Evolutionary conservation across 2,329 filamentous ascomycete species (phyloP), one percentile per base, ranked within the genome.

Genomic region (Amauroascus verrucosus): DNA sequence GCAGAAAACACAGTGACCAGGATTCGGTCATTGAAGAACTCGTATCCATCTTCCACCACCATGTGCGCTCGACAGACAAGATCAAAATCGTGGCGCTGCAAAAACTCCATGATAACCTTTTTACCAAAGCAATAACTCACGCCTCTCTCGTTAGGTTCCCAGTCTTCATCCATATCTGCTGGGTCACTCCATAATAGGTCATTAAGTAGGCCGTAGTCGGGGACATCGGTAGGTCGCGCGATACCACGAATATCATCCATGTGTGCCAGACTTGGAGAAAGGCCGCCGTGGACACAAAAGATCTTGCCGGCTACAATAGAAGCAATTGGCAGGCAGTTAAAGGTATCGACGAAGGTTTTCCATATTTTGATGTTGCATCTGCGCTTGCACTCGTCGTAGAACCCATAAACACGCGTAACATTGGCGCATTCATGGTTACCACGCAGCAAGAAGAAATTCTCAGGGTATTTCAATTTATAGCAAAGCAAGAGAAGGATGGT

Each of bases 201-300:
- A 67, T 97, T 97, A 54, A 98, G 76, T 51, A 98, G 73, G 11
- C 93, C 93, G 67, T 96, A 97, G 66, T 98, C 93, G 6, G 93
- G 93, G 18, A 98, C 93, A 65, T 98, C 93, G 1, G 93, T 98
- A 9, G 93, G 93, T 53, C 93, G 83, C 48, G 88, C 88, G 70
- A 98, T 97, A 66, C 94, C 86, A 61, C 93, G 84, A 62, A 98
- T 98, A 67, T 98, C 91, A 63, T 97, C 93, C 93, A 98, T 98
- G 64, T 97, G 90, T 53, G 85, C 84, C 48, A 98, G 77, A 46
- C 87, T 90, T 1, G 93, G 93, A 11, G 90, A 96, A 20, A 98
- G 76, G 13, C 93, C 93, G 48, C 93, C 93, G 64, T 98, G 93
- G 14, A 97, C 91, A 64, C 90, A 96, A 68, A 96, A 97, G 54